Conservation (phyloP, 2,329 filamentous ascomycete genomes). For the Fusarium succisae region DNA sequence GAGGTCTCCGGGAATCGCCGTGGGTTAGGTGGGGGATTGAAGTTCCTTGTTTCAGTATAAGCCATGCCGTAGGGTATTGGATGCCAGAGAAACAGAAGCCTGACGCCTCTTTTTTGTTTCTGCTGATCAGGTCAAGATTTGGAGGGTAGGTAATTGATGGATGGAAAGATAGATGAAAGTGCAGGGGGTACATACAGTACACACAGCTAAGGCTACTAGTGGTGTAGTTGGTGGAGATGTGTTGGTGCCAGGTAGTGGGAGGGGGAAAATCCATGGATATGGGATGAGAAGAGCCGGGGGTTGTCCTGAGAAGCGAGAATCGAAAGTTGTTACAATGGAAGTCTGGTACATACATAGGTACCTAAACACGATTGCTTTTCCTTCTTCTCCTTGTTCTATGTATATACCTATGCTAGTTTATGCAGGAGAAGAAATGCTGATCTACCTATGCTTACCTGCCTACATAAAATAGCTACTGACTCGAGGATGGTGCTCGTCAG, state of each 20-base stretch:
- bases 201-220: neutral
- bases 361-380: neutral
- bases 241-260: neutral
- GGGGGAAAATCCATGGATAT: neutral
- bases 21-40: slow-evolving; percentile 12
- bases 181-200: neutral
- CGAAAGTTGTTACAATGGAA: neutral
- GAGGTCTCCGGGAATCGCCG: slow-evolving; percentile 19
- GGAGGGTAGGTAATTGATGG: neutral
- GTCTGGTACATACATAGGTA: neutral
- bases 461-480: neutral
- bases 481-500: neutral
- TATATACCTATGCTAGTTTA: neutral
- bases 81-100: neutral
- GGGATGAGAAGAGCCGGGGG: neutral
- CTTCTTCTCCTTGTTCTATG: neutral
- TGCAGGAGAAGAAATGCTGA: neutral
- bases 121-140: neutral
- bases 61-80: neutral
- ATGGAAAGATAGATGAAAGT: neutral
- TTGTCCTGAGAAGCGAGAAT: neutral
- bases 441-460: too few relatives aligned
- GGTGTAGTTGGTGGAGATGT: neutral
- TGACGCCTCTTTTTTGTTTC: neutral
- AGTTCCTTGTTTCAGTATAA: slow-evolving; percentile 15